These are phyloP conservation scores for Epithemia pelagica DNA, from an alignment of 108 stramenopile genomes.

Conservation along the genomic window DNA sequence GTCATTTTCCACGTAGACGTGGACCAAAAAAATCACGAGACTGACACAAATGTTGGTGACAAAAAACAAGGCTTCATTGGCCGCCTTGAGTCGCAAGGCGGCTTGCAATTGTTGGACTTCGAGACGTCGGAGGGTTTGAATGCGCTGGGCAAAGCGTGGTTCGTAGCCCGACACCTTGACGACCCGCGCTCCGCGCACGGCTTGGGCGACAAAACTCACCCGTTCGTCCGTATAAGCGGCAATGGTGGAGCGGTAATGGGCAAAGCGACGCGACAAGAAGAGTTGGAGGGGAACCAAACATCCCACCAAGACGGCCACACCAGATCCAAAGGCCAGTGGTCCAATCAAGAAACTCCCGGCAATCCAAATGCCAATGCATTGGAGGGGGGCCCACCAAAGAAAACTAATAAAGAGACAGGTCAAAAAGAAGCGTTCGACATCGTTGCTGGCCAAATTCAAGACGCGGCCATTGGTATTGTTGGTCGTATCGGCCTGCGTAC, in stretches of 20 bases:
- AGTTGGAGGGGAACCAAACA: constrained; percentile 84
- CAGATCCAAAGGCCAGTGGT: constrained; percentile 72
- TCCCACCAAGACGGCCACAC: constrained; percentile 63
- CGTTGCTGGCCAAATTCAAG: constrained; percentile 86
- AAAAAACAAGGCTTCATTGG: constrained; percentile 86
- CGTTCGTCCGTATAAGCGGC: constrained; percentile 84
- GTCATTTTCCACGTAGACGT: constrained; percentile 33
- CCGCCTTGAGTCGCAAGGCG: constrained; percentile 63
- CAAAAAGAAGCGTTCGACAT: constrained; percentile 84
- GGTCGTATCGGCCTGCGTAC: constrained; percentile 10
- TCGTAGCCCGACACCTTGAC: constrained; percentile 87
- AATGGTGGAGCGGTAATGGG: constrained; percentile 52
- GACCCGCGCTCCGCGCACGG: constrained; percentile 73
- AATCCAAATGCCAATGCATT: constrained; percentile 67
- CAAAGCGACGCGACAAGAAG: constrained; percentile 61
- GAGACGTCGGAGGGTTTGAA: constrained; percentile 40
- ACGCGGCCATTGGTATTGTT: constrained; percentile 59
- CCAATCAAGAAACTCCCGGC: constrained; percentile 68
- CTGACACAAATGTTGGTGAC: constrained; percentile 48
- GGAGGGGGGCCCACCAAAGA: constrained; percentile 78
- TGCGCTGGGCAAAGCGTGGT: constrained; percentile 57
- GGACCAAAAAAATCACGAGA: constrained; percentile 53
- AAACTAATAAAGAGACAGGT: constrained; percentile 62
- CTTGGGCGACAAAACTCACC: constrained; percentile 83
- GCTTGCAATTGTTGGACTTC: constrained; percentile 61